Evolutionary conservation across 2,329 filamentous ascomycete genomes (phyloP), one percentile per base, ranked within the genome.

Genomic region (Aspergillus pseudoterreus): DNA sequence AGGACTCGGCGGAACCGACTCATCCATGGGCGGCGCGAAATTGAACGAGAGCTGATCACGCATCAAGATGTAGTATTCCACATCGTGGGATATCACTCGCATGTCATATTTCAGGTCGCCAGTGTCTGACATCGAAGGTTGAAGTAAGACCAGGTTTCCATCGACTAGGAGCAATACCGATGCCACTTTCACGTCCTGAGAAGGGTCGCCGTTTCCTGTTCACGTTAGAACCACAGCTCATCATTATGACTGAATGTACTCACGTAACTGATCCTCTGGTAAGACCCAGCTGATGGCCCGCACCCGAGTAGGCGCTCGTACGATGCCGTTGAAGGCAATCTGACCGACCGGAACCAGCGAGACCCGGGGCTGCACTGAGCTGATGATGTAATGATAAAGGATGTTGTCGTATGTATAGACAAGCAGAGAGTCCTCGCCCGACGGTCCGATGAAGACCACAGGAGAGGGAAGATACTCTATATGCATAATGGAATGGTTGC

Each of bases 351-450:
- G 91, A 6, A 95, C 82, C 27, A 97, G 80, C 41, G 85, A 86
- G 32, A 95, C 82, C 19, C 85, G 85, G n/a, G 82, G 78, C 19
- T 83, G 79, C 0, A 84, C 81, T 0, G 88, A 85, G 56, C 79
- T 82, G 57, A 99, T 92, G 54, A 99, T 85, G 68, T 91, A 99
- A 68, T 99, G 94, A 65, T 96, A 94, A 14, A 99, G 80, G 10
- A 95, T 81, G 68, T 99, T 99, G 67, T 97, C 92, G 68, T 96
- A 92, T 0, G 94, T 99, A 70, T 99, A 99, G 10, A 96, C 92
- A 30, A 99, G 81, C 24, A 99, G 79, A 0, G 94, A 97, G 71
- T 99, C 94, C 61, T 95, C 89, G 35, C 92, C 94, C 2, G 92
- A 94, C 0, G 88, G 86, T 0, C 92, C 88, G 47, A 96, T 85